These are phyloP conservation scores for Kwoniella bestiolae DNA, from an alignment of 768 basidiomycete genomes.

Conservation along the genomic window DNA sequence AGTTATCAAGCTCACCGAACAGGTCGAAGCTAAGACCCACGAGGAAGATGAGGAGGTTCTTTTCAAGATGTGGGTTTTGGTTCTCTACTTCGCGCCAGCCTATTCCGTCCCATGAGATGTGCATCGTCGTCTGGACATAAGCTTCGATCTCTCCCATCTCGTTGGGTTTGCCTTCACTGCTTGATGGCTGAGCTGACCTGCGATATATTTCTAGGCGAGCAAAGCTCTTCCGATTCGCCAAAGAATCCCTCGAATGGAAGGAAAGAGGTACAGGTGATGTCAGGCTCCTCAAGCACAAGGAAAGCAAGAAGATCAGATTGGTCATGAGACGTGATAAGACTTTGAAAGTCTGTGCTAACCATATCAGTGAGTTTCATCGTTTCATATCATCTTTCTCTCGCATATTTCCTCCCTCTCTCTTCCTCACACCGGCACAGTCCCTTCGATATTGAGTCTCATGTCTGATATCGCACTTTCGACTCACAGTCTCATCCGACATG, in stretches of 20 bases:
- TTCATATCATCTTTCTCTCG: too few species aligned
- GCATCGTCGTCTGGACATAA: too few species aligned
- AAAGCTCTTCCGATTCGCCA: conserved; percentile 94
- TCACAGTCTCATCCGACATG: conserved; percentile 83
- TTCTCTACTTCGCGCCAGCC: too few species aligned
- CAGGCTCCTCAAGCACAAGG: conserved; percentile 85
- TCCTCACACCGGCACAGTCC: too few species aligned
- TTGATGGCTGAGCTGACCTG: conserved; percentile 6
- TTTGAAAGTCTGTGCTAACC: conserved; percentile 98
- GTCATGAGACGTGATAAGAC: conserved; percentile 99
- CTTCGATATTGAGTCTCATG: background rate
- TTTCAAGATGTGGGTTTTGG: conserved; percentile 93
- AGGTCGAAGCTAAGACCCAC: conserved; percentile 89
- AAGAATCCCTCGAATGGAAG: conserved; percentile 85
- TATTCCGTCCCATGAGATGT: too few species aligned
- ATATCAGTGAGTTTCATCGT: conserved; percentile 78
- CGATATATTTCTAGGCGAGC: conserved; percentile 71
- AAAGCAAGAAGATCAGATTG: conserved; percentile 86
- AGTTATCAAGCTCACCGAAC: conserved; percentile 92
- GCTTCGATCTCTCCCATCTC: too few species aligned
- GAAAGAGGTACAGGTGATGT: conserved; percentile 97
- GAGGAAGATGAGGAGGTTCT: conserved; percentile 91
- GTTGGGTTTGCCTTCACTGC: too few species aligned
- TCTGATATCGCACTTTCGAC: background rate
- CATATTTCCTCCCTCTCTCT: too few species aligned